Percentiles rank a stretch among this genome's conserved stretches.
phyloP scores from a whole-genome alignment of 83 land plant species.

The Thuja plicata region DNA sequence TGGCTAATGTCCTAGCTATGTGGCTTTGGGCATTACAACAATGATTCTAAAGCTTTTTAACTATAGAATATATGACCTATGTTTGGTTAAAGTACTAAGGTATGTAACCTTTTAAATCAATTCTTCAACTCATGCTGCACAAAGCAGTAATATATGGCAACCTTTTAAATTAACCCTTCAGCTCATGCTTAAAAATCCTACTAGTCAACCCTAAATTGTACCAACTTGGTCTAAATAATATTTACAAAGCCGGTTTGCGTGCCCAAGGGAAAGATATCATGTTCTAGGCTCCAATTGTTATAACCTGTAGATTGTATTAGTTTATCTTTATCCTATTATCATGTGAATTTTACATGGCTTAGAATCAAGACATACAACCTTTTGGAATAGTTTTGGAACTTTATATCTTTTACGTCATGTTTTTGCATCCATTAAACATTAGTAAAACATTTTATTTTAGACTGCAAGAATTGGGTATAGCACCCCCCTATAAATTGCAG shows the following conservation, averaged over 20 bases:
- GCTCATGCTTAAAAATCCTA: neutral
- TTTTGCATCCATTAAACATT: neutral
- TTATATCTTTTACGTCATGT: neutral
- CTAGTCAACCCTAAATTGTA: neutral
- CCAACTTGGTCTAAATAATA: neutral
- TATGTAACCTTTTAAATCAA: neutral
- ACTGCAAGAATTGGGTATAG: no score
- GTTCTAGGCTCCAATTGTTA: neutral
- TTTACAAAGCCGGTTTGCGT: neutral
- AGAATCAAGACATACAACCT: neutral
- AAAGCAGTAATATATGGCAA: neutral
- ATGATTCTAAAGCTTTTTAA: neutral
- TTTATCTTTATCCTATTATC: neutral
- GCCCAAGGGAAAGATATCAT: neutral
- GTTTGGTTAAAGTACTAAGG: neutral
- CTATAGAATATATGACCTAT: neutral
- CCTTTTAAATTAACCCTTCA: neutral
- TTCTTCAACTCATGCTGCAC: neutral
- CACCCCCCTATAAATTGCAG: no score
- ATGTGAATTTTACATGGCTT: neutral
- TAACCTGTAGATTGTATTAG: neutral
- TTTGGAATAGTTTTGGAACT: neutral
- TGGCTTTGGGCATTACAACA: no score
- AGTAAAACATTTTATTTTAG: no score
- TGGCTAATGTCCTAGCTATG: no score